Evolutionary conservation across 768 basidiomycete species (phyloP).

Genomic region (Fomitopsis serialis): DNA sequence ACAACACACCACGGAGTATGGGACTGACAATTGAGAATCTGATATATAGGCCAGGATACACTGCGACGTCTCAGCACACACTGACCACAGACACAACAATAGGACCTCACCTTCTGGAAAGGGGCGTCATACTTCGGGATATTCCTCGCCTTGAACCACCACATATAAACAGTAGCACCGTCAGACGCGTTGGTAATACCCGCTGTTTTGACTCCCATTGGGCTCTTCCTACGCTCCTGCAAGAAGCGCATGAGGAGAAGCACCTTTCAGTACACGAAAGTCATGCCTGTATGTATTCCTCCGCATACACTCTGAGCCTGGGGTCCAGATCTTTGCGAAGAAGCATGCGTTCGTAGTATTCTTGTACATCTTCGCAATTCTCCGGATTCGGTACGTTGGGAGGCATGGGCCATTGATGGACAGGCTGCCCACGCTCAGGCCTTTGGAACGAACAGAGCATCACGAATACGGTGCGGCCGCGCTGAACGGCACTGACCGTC

Average conservation of each 20-base stretch:
- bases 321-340: slow-evolving; percentile 19
- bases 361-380: slow-evolving; percentile 57
- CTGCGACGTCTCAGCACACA: slow-evolving; percentile 29
- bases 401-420: slow-evolving; percentile 66
- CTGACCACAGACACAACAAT: background rate
- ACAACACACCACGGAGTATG: too few relatives aligned
- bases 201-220: slow-evolving; percentile 60
- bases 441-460: slow-evolving; percentile 80
- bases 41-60: slow-evolving; percentile 79
- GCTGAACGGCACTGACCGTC: slow-evolving; percentile 39
- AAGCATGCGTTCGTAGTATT: slow-evolving; percentile 23
- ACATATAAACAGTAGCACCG: slow-evolving; percentile 52
- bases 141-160: slow-evolving; percentile 76
- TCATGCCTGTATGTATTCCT: slow-evolving; percentile 22
- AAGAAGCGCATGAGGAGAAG: background rate
- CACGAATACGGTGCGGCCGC: slow-evolving; percentile 49
- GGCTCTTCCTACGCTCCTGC: slow-evolving; percentile 65
- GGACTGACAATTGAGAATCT: slow-evolving; percentile 68
- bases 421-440: slow-evolving; percentile 72
- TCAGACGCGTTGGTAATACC: slow-evolving; percentile 36
- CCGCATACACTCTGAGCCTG: slow-evolving; percentile 23
- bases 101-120: slow-evolving; percentile 63
- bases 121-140: slow-evolving; percentile 60
- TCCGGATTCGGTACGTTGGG: slow-evolving; percentile 48
- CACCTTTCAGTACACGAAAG: background rate